Percentiles rank a stretch among this genome's conserved stretches.
These are phyloP conservation scores for Fagopyrum homotropicum DNA, from an alignment of 148 eudicot genomes.

Conservation along the genomic window DNA sequence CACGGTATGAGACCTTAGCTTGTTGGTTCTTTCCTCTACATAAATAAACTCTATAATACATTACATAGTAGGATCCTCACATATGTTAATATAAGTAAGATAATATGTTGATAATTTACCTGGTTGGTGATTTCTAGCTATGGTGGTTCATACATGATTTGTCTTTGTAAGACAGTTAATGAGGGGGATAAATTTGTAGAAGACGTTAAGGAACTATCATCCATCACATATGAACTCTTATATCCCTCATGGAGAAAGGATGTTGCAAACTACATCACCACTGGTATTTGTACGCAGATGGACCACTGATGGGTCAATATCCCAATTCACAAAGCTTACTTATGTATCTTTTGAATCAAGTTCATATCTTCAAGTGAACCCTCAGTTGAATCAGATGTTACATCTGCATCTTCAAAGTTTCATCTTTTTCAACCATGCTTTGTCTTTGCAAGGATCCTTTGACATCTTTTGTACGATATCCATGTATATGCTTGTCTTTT, in stretches of 20 bases:
- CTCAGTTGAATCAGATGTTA: slow-evolving; percentile 66
- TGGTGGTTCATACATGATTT: slow-evolving; percentile 35
- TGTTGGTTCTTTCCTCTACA: slow-evolving; percentile 54
- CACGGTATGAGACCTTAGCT: slow-evolving; percentile 33
- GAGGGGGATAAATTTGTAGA: slow-evolving; percentile 76
- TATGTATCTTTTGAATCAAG: slow-evolving; percentile 76
- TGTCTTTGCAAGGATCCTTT: slow-evolving; percentile 34
- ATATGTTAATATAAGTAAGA: no score
- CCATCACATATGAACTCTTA: slow-evolving; percentile 42
- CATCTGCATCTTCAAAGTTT: slow-evolving; percentile 60
- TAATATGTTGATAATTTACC: slow-evolving; percentile 21
- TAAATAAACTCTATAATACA: slow-evolving; percentile 17
- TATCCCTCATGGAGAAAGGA: slow-evolving; percentile 55
- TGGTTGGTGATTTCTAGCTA: slow-evolving; percentile 47
- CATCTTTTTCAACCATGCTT: slow-evolving; percentile 41
- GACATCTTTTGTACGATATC: slow-evolving; percentile 21
- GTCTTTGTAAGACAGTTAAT: slow-evolving; percentile 32
- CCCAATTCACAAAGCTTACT: slow-evolving; percentile 63
- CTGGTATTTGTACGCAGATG: slow-evolving; percentile 49
- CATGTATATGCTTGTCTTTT: slow-evolving; percentile 35
- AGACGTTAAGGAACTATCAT: slow-evolving; percentile 81
- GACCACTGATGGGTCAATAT: slow-evolving; percentile 58
- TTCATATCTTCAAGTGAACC: slow-evolving; percentile 35
- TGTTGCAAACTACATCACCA: slow-evolving; percentile 33
- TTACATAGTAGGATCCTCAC: background rate